These are phyloP conservation scores for Rhytidhysteron rufulum DNA, from an alignment of 2,329 filamentous ascomycete species.

Conservation along the genomic window DNA sequence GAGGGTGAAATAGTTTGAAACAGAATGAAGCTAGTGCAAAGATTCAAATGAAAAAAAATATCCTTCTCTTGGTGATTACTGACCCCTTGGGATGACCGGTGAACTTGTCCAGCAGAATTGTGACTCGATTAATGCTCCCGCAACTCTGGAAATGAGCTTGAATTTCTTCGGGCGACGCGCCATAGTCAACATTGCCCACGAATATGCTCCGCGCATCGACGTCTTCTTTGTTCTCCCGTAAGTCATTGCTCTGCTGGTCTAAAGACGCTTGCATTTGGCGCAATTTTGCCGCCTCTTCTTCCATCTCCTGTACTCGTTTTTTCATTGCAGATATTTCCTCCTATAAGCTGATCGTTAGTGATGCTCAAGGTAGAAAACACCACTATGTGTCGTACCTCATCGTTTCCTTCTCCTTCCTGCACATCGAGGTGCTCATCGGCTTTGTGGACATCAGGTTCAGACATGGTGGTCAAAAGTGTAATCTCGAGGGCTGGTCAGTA, in stretches of 20 bases:
- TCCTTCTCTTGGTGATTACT: conserved; percentile 44
- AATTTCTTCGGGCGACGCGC: conserved; percentile 93
- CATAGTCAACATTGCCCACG: conserved; percentile 98
- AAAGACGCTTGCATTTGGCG: conserved; percentile 58
- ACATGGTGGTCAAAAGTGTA: conserved; percentile 6
- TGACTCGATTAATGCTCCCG: conserved; percentile 95
- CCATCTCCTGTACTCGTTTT: conserved; percentile 53
- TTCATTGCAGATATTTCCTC: conserved; percentile 49
- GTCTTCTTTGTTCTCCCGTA: conserved; percentile 91
- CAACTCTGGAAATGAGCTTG: conserved; percentile 98
- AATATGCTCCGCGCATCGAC: conserved; percentile 95
- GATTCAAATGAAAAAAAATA: conserved; percentile 21
- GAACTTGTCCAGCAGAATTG: conserved; percentile 96
- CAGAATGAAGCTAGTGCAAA: too few species aligned
- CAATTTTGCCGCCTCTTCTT: conserved; percentile 56
- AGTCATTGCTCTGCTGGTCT: conserved; percentile 77
- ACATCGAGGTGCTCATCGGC: conserved; percentile 22
- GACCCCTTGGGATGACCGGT: conserved; percentile 99
- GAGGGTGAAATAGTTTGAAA: conserved; percentile 4
- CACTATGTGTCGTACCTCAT: conserved; percentile 24
- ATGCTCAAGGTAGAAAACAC: not conserved
- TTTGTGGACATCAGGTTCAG: conserved; percentile 7
- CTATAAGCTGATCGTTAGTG: conserved; percentile 11
- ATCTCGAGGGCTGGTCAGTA: not conserved
- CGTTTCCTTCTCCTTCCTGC: conserved; percentile 27